Evolutionary conservation across 2,329 filamentous ascomycete genomes (phyloP), one percentile per base, ranked within the genome.

Genomic region (Malbranchea zuffiana): DNA sequence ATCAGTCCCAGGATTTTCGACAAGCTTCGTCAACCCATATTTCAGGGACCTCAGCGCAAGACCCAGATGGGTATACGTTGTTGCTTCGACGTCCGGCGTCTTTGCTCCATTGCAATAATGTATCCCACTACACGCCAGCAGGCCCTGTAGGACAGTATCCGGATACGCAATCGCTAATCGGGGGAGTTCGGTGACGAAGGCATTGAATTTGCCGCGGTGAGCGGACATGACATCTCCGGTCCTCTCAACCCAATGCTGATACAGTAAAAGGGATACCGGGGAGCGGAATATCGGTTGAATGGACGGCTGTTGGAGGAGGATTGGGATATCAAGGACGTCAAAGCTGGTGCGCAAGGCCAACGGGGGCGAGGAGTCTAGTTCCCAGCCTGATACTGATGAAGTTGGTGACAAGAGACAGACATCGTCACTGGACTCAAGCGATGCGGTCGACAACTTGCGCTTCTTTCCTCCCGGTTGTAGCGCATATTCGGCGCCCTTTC

Each of bases 191-290:
- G 38, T 40, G 19, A 35, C 28, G n/a, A 40, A 40, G 2, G 38
- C 38, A 35, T 40, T 40, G n/a, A 32, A 40, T n/a, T 21, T 40
- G 19, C 38, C 38, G 10, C 38, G 25, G 8, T 36, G 38, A 12
- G 38, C 38, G 8, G 38, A 40, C 33, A 40, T 40, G 5, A 35
- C 38, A 17, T 40, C 33, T n/a, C 38, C 38, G 3, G 38, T 40
- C n/a, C 38, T 25, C 23, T 40, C 38, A 19, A 40, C 32, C 38
- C 38, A 40, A 23, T 40, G 38, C 15, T 40, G 38, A 37, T 40
- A 40, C 10, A 40, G 33, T 5, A 40, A 18, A 19, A 40, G 32
- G 12, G 38, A 40, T 11, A 30, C 24, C 3, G 38, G 33, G 10
- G 38, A 36, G 13, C 38, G 32, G 12, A 40, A 37, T 20, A 40